Base-by-base conservation (phyloP, 495 filamentous ascomycete species). In the Peziza echinospora region DNA sequence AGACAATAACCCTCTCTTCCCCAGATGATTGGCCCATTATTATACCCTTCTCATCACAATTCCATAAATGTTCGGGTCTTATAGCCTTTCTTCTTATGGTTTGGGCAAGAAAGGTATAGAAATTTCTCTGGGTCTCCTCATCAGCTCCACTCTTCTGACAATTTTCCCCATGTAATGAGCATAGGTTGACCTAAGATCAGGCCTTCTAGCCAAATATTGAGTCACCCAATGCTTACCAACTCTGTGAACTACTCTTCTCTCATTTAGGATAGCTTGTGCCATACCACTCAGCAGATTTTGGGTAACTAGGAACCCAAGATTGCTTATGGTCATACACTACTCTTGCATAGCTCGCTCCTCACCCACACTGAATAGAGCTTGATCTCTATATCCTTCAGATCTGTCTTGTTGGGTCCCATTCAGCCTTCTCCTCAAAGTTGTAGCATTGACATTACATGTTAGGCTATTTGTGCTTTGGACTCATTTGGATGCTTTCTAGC, bases 11-110 rank as follows among this genome's bases (percentile, higher is more conserved):
- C 41, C 11, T 43, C 10, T n/a, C 21, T 21, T 21, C n/a, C 13
- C 13, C 19, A 1, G n/a, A 11, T 17, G 11, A 11, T 4, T 11
- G 21, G 10, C 41, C 41, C 16, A 43, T 43, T 10, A 11, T 21
- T 0, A 43, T 43, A 43, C 41, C 41, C 10, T 43, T 43, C 21
- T 43, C 41, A 43, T 43, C 41, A 43, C 41, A 43, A 21, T 43
- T 43, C 16, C 16, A 43, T 17, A 43, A 17, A 22, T 43, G 11
- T 23, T 22, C 16, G 4, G 41, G 41, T 11, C 10, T 19, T 21
- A 43, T 43, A 13, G n/a, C 13, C 30, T 37, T 37, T 6, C 30
- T 11, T 17, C 30, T 11, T 7, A 37, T 17, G 19, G 19, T 11
- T 13, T 37, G 13, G 13, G 30, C 30, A 37, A 37, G 30, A 13